Base-by-base conservation (phyloP, 2,329 filamentous ascomycete species). In the Camillea tinctor region DNA sequence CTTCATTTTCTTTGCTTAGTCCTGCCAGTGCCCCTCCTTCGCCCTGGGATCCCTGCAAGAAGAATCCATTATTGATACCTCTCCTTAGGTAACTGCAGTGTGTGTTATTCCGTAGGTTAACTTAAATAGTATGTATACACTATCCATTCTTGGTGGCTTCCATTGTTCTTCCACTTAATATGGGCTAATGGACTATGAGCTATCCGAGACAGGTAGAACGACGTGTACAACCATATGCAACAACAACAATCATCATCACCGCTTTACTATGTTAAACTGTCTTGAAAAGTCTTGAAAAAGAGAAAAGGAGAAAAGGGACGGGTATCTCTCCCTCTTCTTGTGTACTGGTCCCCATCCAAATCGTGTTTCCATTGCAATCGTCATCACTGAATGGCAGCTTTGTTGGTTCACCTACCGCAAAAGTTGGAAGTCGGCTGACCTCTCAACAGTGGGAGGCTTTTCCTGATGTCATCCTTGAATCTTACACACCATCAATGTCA, bases 11-110 rank as follows among this genome's bases (percentile, higher is more conserved):
- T 50, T 15, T 19, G 19, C 49, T n/a, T n/a, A n/a, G n/a, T n/a
- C n/a, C n/a, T n/a, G n/a, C 19, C 9, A 21, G 49, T 50, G 49
- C 49, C 49, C 49, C 49, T 50, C 49, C 49, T 23, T 50, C 49
- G 49, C 19, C 19, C 15, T 19, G 4, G 3, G 1, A 50, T 21
- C 49, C 49, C 36, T 65, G 67, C 9, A 61, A 65, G n/a, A n/a
- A 19, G n/a, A 11, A 30, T 19, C 48, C 15, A 48, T 26, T 26
- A 40, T 44, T 17, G 36, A n/a, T 44, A 44, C 36, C 13, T 44
- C 17, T 30, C 26, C 26, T 30, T 30, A 30, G 26, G n/a, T n/a
- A n/a, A n/a, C n/a, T n/a, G n/a, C n/a, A n/a, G n/a, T n/a, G n/a
- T n/a, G n/a, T n/a, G n/a, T n/a, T n/a, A n/a, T n/a, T n/a, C n/a